Evolutionary conservation across 495 filamentous ascomycete species (phyloP), one percentile per base, ranked within the genome.

Genomic region (Pyrenula aspistea): DNA sequence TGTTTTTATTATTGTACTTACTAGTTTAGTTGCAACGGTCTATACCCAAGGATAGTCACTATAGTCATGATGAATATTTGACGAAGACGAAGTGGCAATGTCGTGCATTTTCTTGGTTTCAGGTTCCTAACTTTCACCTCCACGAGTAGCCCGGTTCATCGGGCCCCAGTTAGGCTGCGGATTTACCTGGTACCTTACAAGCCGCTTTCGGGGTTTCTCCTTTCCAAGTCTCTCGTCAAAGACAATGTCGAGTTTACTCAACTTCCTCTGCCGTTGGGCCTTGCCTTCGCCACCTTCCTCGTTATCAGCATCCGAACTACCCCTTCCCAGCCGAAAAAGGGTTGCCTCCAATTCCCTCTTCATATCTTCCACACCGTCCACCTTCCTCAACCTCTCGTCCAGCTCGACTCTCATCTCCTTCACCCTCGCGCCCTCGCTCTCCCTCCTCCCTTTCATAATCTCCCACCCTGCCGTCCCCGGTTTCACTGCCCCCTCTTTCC

Each of bases 151-250:
- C 52, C 82, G 77, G 61, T 75, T 84, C 83, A 96, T 83, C 0
- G 93, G 93, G 0, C 93, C 93, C 93, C 93, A 98, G 64, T 97
- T 91, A 50, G 86, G 83, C 36, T 83, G 73, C 12, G 93, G 93
- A 65, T 97, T 96, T 24, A 80, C 64, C 72, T 94, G 94, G 67
- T 95, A 98, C 51, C 91, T 74, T 36, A 92, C 79, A 20, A 90
- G 71, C 51, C 83, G 84, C 57, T 77, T 83, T 54, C 68, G 71
- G 20, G 75, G 79, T 31, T 70, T 70, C 56, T 92, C 83, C 58
- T 73, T 83, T 0, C 90, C 93, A 15, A 96, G 76, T 51, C 72
- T 71, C 56, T 90, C 86, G 67, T 98, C 86, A 65, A 98, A 96
- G 0, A 88, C 79, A 22, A 97, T 78, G 10, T 82, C 68, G 49